Conservation (phyloP, 495 filamentous ascomycete species). For the Talaromyces stipitatus region DNA sequence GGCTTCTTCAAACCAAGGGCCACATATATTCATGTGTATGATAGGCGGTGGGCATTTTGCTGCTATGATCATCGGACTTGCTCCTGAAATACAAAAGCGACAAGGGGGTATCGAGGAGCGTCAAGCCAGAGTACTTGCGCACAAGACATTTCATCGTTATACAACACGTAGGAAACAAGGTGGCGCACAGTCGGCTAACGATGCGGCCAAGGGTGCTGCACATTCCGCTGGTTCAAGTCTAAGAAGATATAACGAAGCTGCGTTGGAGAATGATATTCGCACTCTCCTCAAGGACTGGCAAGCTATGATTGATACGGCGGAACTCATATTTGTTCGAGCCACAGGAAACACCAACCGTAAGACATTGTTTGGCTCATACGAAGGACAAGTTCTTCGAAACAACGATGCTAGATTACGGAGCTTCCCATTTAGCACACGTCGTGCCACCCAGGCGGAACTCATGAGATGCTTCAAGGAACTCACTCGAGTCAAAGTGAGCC, state of each 20-base stretch:
- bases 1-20: constrained; percentile 51
- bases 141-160: constrained; percentile 97
- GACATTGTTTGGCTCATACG: constrained; percentile 85
- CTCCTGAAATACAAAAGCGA: constrained; percentile 68
- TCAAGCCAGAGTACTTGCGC: constrained; percentile 78
- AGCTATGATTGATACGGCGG: constrained; percentile 68
- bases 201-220: constrained; percentile 81
- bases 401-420: constrained; percentile 81
- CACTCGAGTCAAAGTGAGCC: constrained; percentile 76
- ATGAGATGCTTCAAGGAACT: constrained; percentile 90
- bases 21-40: constrained; percentile 95
- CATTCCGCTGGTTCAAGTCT: constrained; percentile 89
- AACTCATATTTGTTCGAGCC: constrained; percentile 82
- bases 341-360: constrained; percentile 77
- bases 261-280: constrained; percentile 75
- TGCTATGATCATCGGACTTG: constrained; percentile 85
- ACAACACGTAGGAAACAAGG: constrained; percentile 95
- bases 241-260: constrained; percentile 88
- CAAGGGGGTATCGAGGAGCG: constrained; percentile 63
- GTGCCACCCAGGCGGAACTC: constrained; percentile 88
- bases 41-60: constrained; percentile 97
- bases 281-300: constrained; percentile 75
- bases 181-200: constrained; percentile 87
- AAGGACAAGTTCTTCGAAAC: constrained; percentile 70
- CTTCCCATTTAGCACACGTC: constrained; percentile 91